A percentile compares a stretch with the other conserved stretches of the same genome.
phyloP scores from a whole-genome alignment of 441 rosid species.

The Aleurites moluccanus region DNA sequence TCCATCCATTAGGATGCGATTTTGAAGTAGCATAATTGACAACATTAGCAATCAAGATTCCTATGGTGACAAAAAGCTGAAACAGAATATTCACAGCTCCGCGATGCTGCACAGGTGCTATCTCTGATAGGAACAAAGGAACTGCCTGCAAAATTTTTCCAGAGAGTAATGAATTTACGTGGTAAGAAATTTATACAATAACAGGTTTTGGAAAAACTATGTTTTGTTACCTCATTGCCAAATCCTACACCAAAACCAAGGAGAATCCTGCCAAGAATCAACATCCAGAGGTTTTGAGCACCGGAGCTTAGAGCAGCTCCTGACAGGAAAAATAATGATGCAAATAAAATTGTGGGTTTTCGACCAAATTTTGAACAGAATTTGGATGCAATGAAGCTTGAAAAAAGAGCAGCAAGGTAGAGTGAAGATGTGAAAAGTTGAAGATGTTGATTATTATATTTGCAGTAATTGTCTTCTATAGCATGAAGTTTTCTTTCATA shows the following conservation, averaged over 20 bases:
- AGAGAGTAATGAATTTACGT: background rate
- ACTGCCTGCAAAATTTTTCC: slow-evolving; percentile 24
- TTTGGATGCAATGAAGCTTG: slow-evolving; percentile 55
- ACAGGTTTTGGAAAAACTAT: background rate
- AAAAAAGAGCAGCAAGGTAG: slow-evolving; percentile 55
- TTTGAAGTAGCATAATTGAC: slow-evolving; percentile 39
- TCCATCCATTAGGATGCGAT: slow-evolving; percentile 43
- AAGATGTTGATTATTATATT: slow-evolving; percentile 53
- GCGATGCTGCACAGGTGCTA: slow-evolving; percentile 42
- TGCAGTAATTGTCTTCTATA: slow-evolving; percentile 64
- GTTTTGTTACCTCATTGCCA: slow-evolving; percentile 53
- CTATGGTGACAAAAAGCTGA: slow-evolving; percentile 47
- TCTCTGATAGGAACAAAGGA: slow-evolving; percentile 52
- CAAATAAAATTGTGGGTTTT: slow-evolving; percentile 55
- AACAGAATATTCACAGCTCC: slow-evolving; percentile 52
- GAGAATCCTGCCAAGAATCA: slow-evolving; percentile 55
- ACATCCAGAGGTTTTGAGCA: slow-evolving; percentile 43
- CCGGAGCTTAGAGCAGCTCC: slow-evolving; percentile 45
- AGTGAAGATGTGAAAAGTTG: slow-evolving; percentile 71
- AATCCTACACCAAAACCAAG: slow-evolving; percentile 69
- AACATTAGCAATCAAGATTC: slow-evolving; percentile 45
- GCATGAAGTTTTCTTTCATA: slow-evolving; percentile 44
- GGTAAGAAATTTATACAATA: background rate
- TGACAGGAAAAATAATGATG: slow-evolving; percentile 48
- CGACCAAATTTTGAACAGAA: slow-evolving; percentile 47